Evolutionary conservation across 129 eudicot genomes (phyloP), one percentile per base, ranked within the genome.

Genomic region (Silybum marianum): DNA sequence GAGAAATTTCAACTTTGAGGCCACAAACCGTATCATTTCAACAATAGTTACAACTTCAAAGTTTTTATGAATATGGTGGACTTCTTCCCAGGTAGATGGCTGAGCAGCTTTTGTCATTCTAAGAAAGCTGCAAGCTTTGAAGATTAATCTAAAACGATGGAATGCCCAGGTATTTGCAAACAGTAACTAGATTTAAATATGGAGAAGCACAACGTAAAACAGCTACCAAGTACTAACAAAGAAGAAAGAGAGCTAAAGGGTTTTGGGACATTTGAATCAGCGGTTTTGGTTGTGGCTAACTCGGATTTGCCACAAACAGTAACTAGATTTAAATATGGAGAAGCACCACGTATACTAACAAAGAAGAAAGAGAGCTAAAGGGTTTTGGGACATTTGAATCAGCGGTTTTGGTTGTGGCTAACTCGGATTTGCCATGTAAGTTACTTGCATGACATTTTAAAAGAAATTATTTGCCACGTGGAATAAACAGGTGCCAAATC

Each of bases 401-500:
- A 1, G 99, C 97, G 16, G 91, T 95, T 84, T 88, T 90, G 72
- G 99, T 95, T 16, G 97, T 95, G 83, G 98, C 98, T 62, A 92
- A 93, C 76, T 84, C 83, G 0, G 90, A 85, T 38, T 51, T 51
- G 21, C 63, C 63, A 51, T 51, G 8, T 16, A 51, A 51, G 21
- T 51, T 51, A 51, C 54, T 11, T 44, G 12, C 21, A 3, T 51
- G 63, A 6, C 63, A 51, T 51, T 51, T 51, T 26, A 26, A 5
- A 51, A 51, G 18, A 14, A 16, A 16, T 16, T 51, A 51, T 51
- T 48, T 51, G 63, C 63, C 63, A 51, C 22, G 2, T 16, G 21
- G 21, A 51, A 51, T 51, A 51, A 51, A 51, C 22, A 1, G 63
- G 22, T 51, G 22, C 63, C 63, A 51, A 51, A 14, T 51, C 63